Base-by-base conservation (phyloP, 2,329 filamentous ascomycete genomes). In the Xenosphaeropsis pyriputrescens region DNA sequence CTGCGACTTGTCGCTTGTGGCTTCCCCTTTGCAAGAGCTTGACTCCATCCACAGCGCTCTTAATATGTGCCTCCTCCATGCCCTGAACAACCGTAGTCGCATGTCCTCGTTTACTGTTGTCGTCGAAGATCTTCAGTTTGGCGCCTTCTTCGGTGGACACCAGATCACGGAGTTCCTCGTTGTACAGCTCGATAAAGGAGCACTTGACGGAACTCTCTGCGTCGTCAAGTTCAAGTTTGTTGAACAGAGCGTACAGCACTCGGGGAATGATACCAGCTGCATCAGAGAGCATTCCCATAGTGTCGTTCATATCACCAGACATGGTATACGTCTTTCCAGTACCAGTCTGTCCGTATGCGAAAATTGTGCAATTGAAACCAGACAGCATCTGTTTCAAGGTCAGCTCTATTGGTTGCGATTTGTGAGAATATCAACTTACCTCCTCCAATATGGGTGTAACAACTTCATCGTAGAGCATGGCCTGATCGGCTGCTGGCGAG, bases 301-400 rank as follows among this genome's bases (percentile, higher is more conserved):
- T 85, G 49, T 95, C 84, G 12, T 73, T 84, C 75, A 98, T 95
- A 57, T 98, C 89, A 39, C 91, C 91, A 1, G 89, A 94, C 91
- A 98, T 98, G 17, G 91, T 98, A 59, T 98, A 98, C 12, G 91
- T 98, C 59, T 98, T 98, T 50, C 91, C 91, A 0, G 91, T 98
- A 33, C 91, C 91, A 0, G 91, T 98, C 58, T 98, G 91, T 18
- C 91, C 91, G 57, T 98, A 98, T 26, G 91, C 91, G 51, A 98
- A 98, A 42, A 98, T 94, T 5, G 91, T 98, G 62, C 91, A 98
- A 58, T 98, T 98, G 63, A 85, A 96, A 37, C 91, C 91, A 17
- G 78, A 72, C 32, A 98, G 71, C 69, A 96, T 94, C 85, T 93
- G 48, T 2, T 17, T 17, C 2, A 34, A 32, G 18, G 39, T 49